Percentiles rank a stretch among this genome's conserved stretches.
Conservation (phyloP, 495 filamentous ascomycete genomes). For the Neurospora sp. region DNA sequence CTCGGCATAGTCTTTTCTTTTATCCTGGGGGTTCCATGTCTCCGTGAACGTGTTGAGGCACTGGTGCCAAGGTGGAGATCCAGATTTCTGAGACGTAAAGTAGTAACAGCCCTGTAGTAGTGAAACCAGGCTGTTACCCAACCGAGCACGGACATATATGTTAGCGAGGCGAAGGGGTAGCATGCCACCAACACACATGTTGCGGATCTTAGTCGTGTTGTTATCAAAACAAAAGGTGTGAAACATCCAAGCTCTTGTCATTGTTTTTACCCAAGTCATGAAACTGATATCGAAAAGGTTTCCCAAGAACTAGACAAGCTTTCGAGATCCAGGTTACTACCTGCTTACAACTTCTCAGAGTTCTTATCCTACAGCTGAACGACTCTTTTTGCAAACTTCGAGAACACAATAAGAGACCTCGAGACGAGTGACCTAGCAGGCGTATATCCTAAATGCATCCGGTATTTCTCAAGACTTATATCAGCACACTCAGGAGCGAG, state of each 20-base stretch:
- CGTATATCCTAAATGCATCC: not conserved
- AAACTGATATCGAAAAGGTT: not conserved
- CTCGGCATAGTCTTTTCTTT: conserved; percentile 1
- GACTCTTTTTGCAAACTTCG: not conserved
- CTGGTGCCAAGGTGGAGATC: not conserved
- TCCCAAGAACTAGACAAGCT: not conserved
- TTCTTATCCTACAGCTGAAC: not conserved
- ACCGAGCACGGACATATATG: not conserved
- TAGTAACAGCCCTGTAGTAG: not conserved
- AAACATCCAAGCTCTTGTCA: not conserved
- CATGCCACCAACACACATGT: not conserved
- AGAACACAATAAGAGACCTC: not conserved
- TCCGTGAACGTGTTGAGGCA: not conserved
- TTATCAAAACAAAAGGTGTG: not conserved
- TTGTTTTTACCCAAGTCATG: not conserved
- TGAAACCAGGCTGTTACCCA: not conserved
- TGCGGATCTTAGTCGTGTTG: not conserved
- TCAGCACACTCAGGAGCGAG: not conserved
- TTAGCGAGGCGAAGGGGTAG: not conserved
- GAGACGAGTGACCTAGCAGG: not conserved
- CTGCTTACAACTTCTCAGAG: not conserved
- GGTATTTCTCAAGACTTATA: not conserved
- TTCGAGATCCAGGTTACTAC: not conserved
- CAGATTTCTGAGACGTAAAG: not conserved
- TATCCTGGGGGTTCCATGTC: not conserved